Evolutionary conservation across 768 basidiomycete species (phyloP), one percentile per base, ranked within the genome.

Genomic region (Pleurotus sapidus): DNA sequence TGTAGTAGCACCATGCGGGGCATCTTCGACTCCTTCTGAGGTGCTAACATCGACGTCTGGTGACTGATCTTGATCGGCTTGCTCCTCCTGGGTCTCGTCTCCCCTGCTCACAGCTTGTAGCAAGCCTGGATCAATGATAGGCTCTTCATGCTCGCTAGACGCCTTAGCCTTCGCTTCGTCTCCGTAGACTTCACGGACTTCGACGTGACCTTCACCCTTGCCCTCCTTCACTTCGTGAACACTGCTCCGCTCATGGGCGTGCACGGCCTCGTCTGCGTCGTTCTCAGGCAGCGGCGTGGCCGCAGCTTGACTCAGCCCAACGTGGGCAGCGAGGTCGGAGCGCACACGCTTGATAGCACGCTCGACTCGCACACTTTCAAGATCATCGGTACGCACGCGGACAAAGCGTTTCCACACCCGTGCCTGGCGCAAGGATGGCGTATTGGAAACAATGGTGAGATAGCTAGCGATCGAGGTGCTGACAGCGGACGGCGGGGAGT

Each of bases 331-430:
- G 18, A 93, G 75, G 73, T 95, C 93, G 46, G 89, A 92, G 55
- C 91, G 77, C 17, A 92, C 90, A 25, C 91, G 85, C 74, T 93
- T 93, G 72, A 95, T 89, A 3, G 93, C 89, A 61, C 91, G 80
- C 74, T 95, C 92, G 40, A 90, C 86, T 45, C 93, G 84, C 5
- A 87, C 87, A 63, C 91, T 93, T 74, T 95, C 87, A 50, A 95
- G 72, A 70, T 96, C 94, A 65, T 95, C 93, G 3, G 86, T 88
- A 56, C 93, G 81, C 6, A 94, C 91, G 46, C 86, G 78, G 56
- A 95, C 88, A 64, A 96, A 96, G 14, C 88, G 83, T 66, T 88
- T 89, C 93, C 93, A 96, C 1, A 84, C 76, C 45, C 86, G 81
- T 17, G 84, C 75, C 55, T 81, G 79, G 37, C 90, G 84, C 42